Base-by-base conservation (phyloP, 1,284 basidiomycete genomes). In the Ustilago curta region DNA sequence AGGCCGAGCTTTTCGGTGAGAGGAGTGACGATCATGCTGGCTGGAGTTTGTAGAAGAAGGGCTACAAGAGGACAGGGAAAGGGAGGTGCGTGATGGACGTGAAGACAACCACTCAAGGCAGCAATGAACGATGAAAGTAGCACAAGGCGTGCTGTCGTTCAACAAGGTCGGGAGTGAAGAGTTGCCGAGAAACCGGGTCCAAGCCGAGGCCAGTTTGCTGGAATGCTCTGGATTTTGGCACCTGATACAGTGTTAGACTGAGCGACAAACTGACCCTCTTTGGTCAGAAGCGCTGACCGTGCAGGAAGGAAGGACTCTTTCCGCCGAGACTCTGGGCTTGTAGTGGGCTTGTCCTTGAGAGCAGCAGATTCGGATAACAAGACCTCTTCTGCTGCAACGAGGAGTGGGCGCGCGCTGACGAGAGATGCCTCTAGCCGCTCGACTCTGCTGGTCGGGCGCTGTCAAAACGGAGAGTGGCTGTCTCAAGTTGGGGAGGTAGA, bases 1-100 rank as follows among this genome's bases (percentile, higher is more conserved):
- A 87, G 85, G 27, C 86, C 85, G 29, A 87, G 85, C 29, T 71
- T 76, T 52, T 83, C 48, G 19, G 85, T 86, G 25, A 87, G 80
- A 12, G 67, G 55, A 3, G 86, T 87, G 27, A 70, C 53, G 71
- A 86, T 58, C 74, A 76, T 76, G 52, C 21, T 56, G 51, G 18
- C n/a, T 4, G 42, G 60, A 14, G 25, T 25, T 32, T 32, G 31
- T 32, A 32, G 31, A 32, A 32, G 31, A 9, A 32, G 31, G 31
- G 31, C 31, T 9, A 9, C 8, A 32, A 32, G 31, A 32, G 31
- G 11, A 16, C 14, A 37, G 16, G 11, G 11, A 37, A 37, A 37
- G 16, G 9, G 35, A 37, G 14, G 35, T 16, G 35, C 16, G 35
- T 37, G 35, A 16, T 37, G 31, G 31, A 32, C 8, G 31, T 32